Evolutionary conservation across 257 asterid genomes (phyloP).

Genomic region (Scutellaria minor): DNA sequence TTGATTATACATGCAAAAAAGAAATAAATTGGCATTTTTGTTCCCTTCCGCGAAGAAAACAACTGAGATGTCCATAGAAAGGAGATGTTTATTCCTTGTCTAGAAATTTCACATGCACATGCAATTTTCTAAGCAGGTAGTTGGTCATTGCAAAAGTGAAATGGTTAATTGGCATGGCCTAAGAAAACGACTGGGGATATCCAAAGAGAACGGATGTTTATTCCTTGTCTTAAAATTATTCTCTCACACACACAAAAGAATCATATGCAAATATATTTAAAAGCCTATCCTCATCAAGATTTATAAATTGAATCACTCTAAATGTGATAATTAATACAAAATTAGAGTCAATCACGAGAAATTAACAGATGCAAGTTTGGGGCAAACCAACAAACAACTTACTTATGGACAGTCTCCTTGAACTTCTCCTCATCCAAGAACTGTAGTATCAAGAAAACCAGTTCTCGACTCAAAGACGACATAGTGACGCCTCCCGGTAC

Average conservation of each 20-base stretch:
- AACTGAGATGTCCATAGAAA: conserved; percentile 7
- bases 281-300: conserved; percentile 10
- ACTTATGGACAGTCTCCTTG: conserved; percentile 98
- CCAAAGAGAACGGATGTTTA: not conserved
- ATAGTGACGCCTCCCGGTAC: conserved; percentile 88
- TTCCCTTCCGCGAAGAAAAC: not conserved
- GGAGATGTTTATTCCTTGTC: conserved; percentile 3
- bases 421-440: conserved; percentile 99
- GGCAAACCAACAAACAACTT: conserved; percentile 39
- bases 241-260: not conserved
- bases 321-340: conserved; percentile 13
- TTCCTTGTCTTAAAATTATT: not conserved
- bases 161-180: not conserved
- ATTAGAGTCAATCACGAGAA: not conserved
- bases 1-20: conserved; percentile 1
- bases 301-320: not conserved
- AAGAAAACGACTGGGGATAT: conserved; percentile 3
- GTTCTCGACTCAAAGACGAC: conserved; percentile 99
- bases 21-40: not conserved
- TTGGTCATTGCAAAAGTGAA: conserved; percentile 10
- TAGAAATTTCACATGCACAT: not conserved
- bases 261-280: not conserved
- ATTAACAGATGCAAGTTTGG: conserved; percentile 15
- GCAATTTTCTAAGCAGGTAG: not conserved
- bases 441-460: conserved; percentile 94